Base-by-base conservation (phyloP, 2,329 filamentous ascomycete species). In the Lachnellula arida region DNA sequence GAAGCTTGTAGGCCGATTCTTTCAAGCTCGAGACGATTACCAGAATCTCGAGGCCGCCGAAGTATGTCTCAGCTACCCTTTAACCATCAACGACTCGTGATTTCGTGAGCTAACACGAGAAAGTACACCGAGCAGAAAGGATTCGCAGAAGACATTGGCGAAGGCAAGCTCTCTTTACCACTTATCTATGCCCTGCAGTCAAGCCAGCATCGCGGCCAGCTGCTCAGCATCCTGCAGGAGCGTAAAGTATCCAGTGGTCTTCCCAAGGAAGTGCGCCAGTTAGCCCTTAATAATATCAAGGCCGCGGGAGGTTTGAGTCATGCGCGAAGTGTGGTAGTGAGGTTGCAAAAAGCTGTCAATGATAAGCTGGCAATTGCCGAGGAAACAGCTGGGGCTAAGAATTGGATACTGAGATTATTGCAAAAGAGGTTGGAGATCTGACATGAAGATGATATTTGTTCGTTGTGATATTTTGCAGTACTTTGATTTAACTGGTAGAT, bases 91-190 rank as follows among this genome's bases (percentile, higher is more conserved):
- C 5, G 9, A 43, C 40, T 4, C 15, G 22, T 43, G n/a, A 12
- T 39, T 14, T 39, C 12, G 12, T 39, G 12, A 39, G 35, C 40
- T 43, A 19, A n/a, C 46, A 40, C 28, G 2, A 22, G 3, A 28
- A 35, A 70, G 67, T 76, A 76, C 51, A 64, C 70, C 2, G 57
- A 60, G 0, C 61, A 70, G 35, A 76, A 76, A 55, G 74, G 74
- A 0, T 73, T 74, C 53, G 71, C 68, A 53, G 74, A 75, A 39
- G 74, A 76, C 54, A 62, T 76, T 0, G 70, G 72, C 23, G 74
- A 76, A 59, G 73, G 74, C 0, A 76, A 78, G 60, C 70, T 70
- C 49, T 74, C 73, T 2, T 62, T 72, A 14, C 65, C 63, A 1
- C 55, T 75, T 5, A 67, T 73, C 19, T 53, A 65, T 42, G 53